Conservation (phyloP, 129 eudicot species). For the Lactuca saligna region DNA sequence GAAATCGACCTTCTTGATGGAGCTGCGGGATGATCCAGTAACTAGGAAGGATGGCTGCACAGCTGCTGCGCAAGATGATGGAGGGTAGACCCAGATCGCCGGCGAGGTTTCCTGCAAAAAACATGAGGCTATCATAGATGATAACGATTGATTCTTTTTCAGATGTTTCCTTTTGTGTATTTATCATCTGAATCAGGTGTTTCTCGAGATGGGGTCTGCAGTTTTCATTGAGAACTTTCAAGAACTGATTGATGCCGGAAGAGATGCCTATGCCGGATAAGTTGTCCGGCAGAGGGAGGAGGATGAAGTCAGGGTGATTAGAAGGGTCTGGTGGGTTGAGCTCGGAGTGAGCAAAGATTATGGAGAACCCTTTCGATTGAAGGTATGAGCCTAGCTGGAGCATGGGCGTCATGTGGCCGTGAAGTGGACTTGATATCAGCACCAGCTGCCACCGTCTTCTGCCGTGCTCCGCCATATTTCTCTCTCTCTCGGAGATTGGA, state of each 20-base stretch:
- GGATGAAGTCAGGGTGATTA: conserved; percentile 40
- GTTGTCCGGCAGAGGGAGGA: conserved; percentile 34
- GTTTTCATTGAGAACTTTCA: conserved; percentile 22
- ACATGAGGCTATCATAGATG: conserved; percentile 29
- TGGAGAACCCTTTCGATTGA: conserved; percentile 51
- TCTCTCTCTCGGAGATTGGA: not conserved
- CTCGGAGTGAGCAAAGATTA: conserved; percentile 45
- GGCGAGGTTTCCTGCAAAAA: conserved; percentile 30
- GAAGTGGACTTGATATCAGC: conserved; percentile 46
- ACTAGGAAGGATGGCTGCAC: conserved; percentile 17
- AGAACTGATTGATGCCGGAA: not conserved
- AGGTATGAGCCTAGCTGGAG: conserved; percentile 53
- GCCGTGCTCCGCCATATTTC: conserved; percentile 11
- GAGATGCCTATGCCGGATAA: conserved; percentile 16
- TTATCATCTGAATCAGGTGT: conserved; percentile 14
- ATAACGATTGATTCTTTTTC: conserved; percentile 23
- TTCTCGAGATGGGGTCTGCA: conserved; percentile 27
- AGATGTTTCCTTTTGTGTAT: not conserved
- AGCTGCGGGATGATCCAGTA: conserved; percentile 25
- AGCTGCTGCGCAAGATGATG: conserved; percentile 27
- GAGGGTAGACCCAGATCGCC: conserved; percentile 30
- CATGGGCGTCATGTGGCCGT: conserved; percentile 68
- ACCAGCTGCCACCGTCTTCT: conserved; percentile 33
- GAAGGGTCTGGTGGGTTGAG: conserved; percentile 40
- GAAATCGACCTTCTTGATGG: conserved; percentile 30